phyloP scores from a whole-genome alignment of 495 filamentous ascomycete genomes.

The Glarea lozoyensis region DNA sequence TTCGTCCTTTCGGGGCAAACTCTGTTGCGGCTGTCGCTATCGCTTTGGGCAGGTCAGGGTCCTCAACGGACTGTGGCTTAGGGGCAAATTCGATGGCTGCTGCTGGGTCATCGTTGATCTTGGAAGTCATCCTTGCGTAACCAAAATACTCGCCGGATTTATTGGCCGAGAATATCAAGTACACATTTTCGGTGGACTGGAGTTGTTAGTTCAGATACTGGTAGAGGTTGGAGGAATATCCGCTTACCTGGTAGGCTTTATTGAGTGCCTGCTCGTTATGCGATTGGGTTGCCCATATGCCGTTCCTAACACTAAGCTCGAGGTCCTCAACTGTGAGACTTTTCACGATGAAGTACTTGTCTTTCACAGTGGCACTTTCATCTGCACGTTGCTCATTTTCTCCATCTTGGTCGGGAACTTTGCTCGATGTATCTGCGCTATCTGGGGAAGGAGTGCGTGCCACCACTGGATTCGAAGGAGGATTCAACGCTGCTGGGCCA shows the following conservation, averaged over 20 bases:
- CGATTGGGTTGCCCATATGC: slow-evolving; percentile 88
- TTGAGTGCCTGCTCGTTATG: slow-evolving; percentile 86
- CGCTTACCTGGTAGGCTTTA: slow-evolving; percentile 70
- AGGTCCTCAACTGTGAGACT: slow-evolving; percentile 93
- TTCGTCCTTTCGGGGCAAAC: slow-evolving; percentile 72
- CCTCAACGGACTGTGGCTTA: slow-evolving; percentile 45
- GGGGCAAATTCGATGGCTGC: slow-evolving; percentile 57
- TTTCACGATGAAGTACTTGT: slow-evolving; percentile 88
- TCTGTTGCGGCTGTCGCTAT: slow-evolving; percentile 75
- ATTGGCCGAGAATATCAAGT: slow-evolving; percentile 93
- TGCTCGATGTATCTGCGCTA: slow-evolving; percentile 8
- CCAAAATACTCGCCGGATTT: slow-evolving; percentile 98
- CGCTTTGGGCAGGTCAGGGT: slow-evolving; percentile 57
- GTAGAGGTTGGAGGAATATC: not conserved
- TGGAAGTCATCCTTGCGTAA: slow-evolving; percentile 85
- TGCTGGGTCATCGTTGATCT: slow-evolving; percentile 66
- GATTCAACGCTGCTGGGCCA: slow-evolving; percentile 37
- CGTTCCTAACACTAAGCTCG: slow-evolving; percentile 77
- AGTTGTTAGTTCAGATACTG: slow-evolving; percentile 2
- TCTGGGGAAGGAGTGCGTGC: slow-evolving; percentile 15
- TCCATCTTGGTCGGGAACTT: slow-evolving; percentile 17
- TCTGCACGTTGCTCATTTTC: slow-evolving; percentile 7
- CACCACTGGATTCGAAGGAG: slow-evolving; percentile 13
- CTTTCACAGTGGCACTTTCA: slow-evolving; percentile 28
- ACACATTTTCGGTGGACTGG: slow-evolving; percentile 79